phyloP scores from a whole-genome alignment of 1,284 basidiomycete genomes.

The Malassezia dermatis region DNA sequence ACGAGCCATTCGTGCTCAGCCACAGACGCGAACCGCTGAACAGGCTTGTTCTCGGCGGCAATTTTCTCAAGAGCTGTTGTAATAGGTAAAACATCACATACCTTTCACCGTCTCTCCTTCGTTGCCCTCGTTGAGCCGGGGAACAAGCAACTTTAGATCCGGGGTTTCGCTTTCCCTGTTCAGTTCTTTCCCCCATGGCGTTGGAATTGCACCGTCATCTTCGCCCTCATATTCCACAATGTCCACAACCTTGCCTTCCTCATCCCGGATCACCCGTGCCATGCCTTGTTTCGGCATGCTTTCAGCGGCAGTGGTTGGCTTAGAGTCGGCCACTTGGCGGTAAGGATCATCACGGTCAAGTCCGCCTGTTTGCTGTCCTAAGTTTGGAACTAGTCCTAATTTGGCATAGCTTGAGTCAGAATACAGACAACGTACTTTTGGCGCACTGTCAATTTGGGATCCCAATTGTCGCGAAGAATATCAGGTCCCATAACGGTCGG shows the following conservation, averaged over 20 bases:
- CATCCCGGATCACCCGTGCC: conserved; percentile 76
- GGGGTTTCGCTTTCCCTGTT: conserved; percentile 17
- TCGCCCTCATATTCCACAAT: conserved; percentile 61
- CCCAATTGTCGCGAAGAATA: conserved; percentile 73
- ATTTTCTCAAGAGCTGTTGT: conserved; percentile 53
- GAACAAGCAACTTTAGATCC: conserved; percentile 14
- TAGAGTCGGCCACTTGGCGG: background rate
- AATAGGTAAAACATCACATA: background rate
- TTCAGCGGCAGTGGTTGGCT: background rate
- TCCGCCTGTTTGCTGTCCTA: conserved; percentile 25
- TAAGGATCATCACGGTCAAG: conserved; percentile 20
- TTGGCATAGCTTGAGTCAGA: conserved; percentile 59
- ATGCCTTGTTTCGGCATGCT: conserved; percentile 55
- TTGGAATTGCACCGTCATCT: conserved; percentile 41
- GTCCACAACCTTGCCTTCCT: conserved; percentile 64
- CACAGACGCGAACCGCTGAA: conserved; percentile 58
- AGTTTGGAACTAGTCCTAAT: conserved; percentile 59
- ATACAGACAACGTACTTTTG: conserved; percentile 64
- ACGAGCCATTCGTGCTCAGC: conserved; percentile 64
- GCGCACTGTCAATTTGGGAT: conserved; percentile 72
- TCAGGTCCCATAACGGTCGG: conserved; percentile 69
- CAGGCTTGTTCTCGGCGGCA: conserved; percentile 52
- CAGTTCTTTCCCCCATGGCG: conserved; percentile 46
- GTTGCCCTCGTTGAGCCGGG: conserved; percentile 1
- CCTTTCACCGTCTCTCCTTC: conserved; percentile 14